Percentiles rank a stretch among this genome's conserved stretches.
These are phyloP conservation scores for Chalciporus piperatus DNA, from an alignment of 768 basidiomycete species.

Conservation along the genomic window DNA sequence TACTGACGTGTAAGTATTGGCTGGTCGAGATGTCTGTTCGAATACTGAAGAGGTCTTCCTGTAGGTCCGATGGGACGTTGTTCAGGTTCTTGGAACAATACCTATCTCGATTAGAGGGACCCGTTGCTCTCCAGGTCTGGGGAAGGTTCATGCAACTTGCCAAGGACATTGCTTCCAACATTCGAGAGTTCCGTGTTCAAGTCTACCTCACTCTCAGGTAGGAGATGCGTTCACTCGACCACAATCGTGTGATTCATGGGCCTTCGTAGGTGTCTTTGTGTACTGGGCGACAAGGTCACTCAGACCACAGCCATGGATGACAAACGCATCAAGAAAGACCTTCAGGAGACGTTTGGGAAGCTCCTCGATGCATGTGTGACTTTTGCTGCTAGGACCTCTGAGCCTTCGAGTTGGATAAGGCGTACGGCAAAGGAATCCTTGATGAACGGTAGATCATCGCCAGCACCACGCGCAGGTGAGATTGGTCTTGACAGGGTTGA, in stretches of 20 bases:
- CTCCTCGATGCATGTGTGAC: slow-evolving; percentile 77
- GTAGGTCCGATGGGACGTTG: slow-evolving; percentile 68
- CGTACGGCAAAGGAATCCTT: slow-evolving; percentile 62
- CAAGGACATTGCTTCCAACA: slow-evolving; percentile 68
- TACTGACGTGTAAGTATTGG: slow-evolving; percentile 57
- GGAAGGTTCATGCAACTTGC: slow-evolving; percentile 68
- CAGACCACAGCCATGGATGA: slow-evolving; percentile 94
- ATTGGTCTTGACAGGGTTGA: neutral
- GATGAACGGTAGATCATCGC: slow-evolving; percentile 72
- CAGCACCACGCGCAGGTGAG: slow-evolving; percentile 54
- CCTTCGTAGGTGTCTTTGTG: slow-evolving; percentile 62
- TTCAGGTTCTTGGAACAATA: slow-evolving; percentile 91
- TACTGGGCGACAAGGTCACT: slow-evolving; percentile 77
- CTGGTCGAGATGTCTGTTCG: neutral
- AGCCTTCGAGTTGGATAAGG: slow-evolving; percentile 79
- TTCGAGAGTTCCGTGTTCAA: slow-evolving; percentile 68
- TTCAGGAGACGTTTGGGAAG: slow-evolving; percentile 89
- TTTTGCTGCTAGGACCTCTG: slow-evolving; percentile 69
- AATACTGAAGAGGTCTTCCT: slow-evolving; percentile 1
- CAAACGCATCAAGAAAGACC: slow-evolving; percentile 78
- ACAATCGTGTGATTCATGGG: slow-evolving; percentile 7
- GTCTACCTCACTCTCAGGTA: slow-evolving; percentile 74
- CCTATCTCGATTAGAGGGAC: slow-evolving; percentile 77
- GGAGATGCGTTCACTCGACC: slow-evolving; percentile 10
- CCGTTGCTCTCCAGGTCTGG: slow-evolving; percentile 94